Evolutionary conservation across 106 monocot genomes (phyloP).

Genomic region (Amphibolis antarctica): DNA sequence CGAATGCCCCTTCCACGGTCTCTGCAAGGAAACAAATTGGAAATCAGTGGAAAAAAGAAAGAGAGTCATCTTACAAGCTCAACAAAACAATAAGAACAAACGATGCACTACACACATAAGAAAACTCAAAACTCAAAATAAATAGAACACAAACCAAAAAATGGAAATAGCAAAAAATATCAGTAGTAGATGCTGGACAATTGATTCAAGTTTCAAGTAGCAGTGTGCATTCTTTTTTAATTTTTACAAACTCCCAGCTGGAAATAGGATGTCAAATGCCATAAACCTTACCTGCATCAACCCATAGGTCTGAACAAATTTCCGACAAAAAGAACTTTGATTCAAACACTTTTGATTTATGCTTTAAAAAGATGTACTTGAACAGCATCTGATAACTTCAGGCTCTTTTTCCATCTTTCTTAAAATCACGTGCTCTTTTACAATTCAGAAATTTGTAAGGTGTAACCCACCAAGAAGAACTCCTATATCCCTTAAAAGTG

Average conservation of each 20-base stretch:
- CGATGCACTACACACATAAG: no score
- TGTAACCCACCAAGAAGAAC: background rate
- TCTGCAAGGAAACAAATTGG: background rate
- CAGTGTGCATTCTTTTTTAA: background rate
- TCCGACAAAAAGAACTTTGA: slow-evolving; percentile 1
- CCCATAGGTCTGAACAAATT: slow-evolving; percentile 3
- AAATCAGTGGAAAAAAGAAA: background rate
- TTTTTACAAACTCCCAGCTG: background rate
- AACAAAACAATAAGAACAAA: no score
- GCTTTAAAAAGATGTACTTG: slow-evolving; percentile 1
- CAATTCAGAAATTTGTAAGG: slow-evolving; percentile 2
- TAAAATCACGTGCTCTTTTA: slow-evolving; percentile 6
- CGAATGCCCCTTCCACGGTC: background rate
- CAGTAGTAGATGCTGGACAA: no score
- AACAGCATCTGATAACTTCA: slow-evolving; percentile 9
- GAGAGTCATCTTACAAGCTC: no score
- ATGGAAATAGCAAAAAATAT: no score
- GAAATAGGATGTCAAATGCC: background rate
- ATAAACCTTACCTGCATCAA: slow-evolving; percentile 6
- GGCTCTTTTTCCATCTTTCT: slow-evolving; percentile 4
- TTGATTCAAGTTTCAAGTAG: no score
- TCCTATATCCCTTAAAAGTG: background rate
- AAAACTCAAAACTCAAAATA: no score
- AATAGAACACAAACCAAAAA: no score
- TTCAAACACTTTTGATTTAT: slow-evolving; percentile 9